These are phyloP conservation scores for Aspergillus ruber DNA, from an alignment of 2,329 filamentous ascomycete species.

Conservation along the genomic window DNA sequence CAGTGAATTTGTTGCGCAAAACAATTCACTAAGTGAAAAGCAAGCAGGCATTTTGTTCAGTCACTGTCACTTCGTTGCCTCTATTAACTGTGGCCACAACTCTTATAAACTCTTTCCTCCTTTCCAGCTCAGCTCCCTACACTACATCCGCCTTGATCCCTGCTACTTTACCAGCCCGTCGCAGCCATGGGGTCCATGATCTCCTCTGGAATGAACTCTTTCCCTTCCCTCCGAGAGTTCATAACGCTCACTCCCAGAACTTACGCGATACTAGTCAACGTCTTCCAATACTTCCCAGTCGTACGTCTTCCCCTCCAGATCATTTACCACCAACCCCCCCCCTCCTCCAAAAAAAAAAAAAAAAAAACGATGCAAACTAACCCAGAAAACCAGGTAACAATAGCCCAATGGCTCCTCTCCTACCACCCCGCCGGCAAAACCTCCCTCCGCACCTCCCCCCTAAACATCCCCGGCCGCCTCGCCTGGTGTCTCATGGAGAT, in stretches of 20 bases:
- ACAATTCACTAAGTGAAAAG: too few relatives aligned
- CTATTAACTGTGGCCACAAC: not conserved
- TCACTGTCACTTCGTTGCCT: not conserved
- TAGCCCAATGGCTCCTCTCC: constrained; percentile 66
- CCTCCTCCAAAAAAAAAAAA: constrained; percentile 1
- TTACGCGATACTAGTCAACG: constrained; percentile 28
- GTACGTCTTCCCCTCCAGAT: constrained; percentile 24
- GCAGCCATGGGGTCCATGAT: constrained; percentile 18
- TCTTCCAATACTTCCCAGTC: constrained; percentile 39
- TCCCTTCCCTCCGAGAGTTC: constrained; percentile 27
- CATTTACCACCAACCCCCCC: not conserved
- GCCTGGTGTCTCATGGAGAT: constrained; percentile 88
- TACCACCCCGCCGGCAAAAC: constrained; percentile 95
- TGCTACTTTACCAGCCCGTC: not conserved
- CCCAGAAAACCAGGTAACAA: constrained; percentile 53
- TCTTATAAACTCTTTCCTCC: not conserved
- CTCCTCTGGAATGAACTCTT: constrained; percentile 16
- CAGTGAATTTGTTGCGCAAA: too few relatives aligned
- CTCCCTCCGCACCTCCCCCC: constrained; percentile 55
- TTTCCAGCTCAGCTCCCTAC: not conserved
- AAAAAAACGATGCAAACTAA: constrained; percentile 5
- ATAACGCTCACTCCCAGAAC: constrained; percentile 33
- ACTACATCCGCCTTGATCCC: too few relatives aligned
- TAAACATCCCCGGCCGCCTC: constrained; percentile 84
- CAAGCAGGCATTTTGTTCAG: not conserved